These are phyloP conservation scores for Fusarium sp. DNA, from an alignment of 2,329 filamentous ascomycete genomes.

Conservation along the genomic window DNA sequence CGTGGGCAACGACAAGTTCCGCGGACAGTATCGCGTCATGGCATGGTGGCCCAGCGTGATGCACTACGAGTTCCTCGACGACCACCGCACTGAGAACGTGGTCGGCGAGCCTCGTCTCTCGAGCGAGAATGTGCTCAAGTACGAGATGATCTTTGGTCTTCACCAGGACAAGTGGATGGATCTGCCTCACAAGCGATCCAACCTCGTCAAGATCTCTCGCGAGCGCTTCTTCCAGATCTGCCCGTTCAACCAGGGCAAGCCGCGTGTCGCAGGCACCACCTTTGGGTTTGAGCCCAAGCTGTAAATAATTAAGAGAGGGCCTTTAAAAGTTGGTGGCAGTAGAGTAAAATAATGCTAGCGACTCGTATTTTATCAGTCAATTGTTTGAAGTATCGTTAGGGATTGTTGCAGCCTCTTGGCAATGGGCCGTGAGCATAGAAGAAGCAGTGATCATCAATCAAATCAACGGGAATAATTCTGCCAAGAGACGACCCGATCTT, in stretches of 20 bases:
- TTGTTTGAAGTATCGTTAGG: background rate
- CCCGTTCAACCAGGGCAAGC: constrained; percentile 67
- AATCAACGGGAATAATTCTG: constrained; percentile 13
- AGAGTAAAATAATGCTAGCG: constrained; percentile 24
- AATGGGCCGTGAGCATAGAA: no score
- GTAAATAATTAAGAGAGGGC: background rate
- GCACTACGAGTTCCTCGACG: constrained; percentile 73
- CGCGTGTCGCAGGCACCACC: constrained; percentile 65
- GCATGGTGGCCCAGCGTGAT: constrained; percentile 73
- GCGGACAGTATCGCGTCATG: constrained; percentile 70
- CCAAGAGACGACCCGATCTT: constrained; percentile 28
- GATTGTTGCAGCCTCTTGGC: background rate
- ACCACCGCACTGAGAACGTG: constrained; percentile 67
- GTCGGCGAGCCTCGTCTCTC: constrained; percentile 80
- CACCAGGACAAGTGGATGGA: constrained; percentile 79
- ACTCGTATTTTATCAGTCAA: constrained; percentile 12
- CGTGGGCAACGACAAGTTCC: constrained; percentile 70
- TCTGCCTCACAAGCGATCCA: constrained; percentile 77
- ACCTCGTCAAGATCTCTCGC: constrained; percentile 72
- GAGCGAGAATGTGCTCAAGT: constrained; percentile 76
- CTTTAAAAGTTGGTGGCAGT: constrained; percentile 1
- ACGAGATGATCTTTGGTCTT: constrained; percentile 80
- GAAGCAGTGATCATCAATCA: no score
- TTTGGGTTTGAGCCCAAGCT: constrained; percentile 66
- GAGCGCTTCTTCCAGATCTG: constrained; percentile 78